Base-by-base conservation (phyloP, 2,329 filamentous ascomycete species). In the Aschersonia sp. region DNA sequence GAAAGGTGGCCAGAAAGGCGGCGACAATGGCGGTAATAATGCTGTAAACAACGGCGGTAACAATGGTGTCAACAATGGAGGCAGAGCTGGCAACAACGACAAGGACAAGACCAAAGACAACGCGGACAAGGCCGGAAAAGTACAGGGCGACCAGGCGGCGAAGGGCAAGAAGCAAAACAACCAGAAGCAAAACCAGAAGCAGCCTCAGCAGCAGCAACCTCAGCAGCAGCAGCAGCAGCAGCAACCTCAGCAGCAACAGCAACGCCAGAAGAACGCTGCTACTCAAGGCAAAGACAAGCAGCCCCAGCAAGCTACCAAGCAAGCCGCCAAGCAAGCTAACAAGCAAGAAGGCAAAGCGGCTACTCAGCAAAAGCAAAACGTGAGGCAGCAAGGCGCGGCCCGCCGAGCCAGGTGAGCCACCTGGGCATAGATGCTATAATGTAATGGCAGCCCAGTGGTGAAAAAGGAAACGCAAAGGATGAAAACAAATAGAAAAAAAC, bases 41-140 rank as follows among this genome's bases (percentile, higher is more conserved):
- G 32, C 12, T 12, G 12, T 9, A 2, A 4, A 37, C 12, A 4
- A 37, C 32, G 12, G 12, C 32, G 12, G 32, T 37, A 37, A 37
- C 32, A 37, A 37, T 12, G 12, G 12, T 12, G 12, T 2, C 12
- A 44, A 35, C 8, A 41, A 30, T 6, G 52, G 47, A 22, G 52
- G 52, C 30, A 41, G 43, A 2, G 35, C 30, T 29, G 44, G 44
- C 0, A 48, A 52, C 4, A 47, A 48, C 6, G 45, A 46, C 1
- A 44, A 45, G 4, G 14, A 37, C 22, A 39, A 6, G 10, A 22
- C 22, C 22, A 22, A 22, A 22, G 22, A 22, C 22, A 22, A 22
- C 22, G 22, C 22, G 22, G 22, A 22, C 22, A 22, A 22, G 22
- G 22, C 22, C 3, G 22, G 22, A 22, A 22, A 22, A 22, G 22